These are phyloP conservation scores for Aspergillus cavernicola DNA, from an alignment of 495 filamentous ascomycete species.

Conservation along the genomic window DNA sequence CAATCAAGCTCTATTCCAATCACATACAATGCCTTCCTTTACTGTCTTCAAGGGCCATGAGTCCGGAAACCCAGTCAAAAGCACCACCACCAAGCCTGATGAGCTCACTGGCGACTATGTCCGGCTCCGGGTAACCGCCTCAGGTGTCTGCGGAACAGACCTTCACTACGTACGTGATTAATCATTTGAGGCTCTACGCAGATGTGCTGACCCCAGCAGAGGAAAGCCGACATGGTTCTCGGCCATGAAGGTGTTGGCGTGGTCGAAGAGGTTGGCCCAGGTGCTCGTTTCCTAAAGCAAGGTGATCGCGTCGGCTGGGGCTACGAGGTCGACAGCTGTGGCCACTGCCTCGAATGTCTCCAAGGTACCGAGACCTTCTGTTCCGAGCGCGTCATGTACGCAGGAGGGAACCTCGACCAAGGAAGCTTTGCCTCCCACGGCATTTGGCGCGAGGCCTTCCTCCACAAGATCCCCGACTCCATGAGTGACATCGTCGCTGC, in stretches of 20 bases:
- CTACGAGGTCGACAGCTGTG: slow-evolving; percentile 16
- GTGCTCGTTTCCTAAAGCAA: slow-evolving; percentile 4
- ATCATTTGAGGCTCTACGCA: neutral
- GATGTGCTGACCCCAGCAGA: neutral
- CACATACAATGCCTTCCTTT: slow-evolving; percentile 12
- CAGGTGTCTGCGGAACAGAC: slow-evolving; percentile 20
- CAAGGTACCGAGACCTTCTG: slow-evolving; percentile 11
- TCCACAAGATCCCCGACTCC: slow-evolving; percentile 12
- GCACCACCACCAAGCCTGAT: slow-evolving; percentile 12
- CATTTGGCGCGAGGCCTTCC: slow-evolving; percentile 16
- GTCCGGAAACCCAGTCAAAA: slow-evolving; percentile 6
- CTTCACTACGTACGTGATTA: slow-evolving; percentile 12
- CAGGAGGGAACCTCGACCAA: slow-evolving; percentile 5
- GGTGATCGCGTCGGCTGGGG: slow-evolving; percentile 21
- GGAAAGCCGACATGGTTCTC: slow-evolving; percentile 10
- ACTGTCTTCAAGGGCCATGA: slow-evolving; percentile 18
- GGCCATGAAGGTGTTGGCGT: slow-evolving; percentile 22
- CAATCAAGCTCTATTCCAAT: too few species aligned
- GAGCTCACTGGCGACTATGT: slow-evolving; percentile 14
- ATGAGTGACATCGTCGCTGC: slow-evolving; percentile 11
- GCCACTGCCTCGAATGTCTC: slow-evolving; percentile 11
- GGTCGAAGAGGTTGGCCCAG: slow-evolving; percentile 12
- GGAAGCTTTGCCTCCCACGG: slow-evolving; percentile 13
- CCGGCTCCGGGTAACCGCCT: slow-evolving; percentile 14
- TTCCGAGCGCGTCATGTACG: slow-evolving; percentile 3